phyloP scores from a whole-genome alignment of 495 filamentous ascomycete genomes.

The Aspergillus saccharolyticus region DNA sequence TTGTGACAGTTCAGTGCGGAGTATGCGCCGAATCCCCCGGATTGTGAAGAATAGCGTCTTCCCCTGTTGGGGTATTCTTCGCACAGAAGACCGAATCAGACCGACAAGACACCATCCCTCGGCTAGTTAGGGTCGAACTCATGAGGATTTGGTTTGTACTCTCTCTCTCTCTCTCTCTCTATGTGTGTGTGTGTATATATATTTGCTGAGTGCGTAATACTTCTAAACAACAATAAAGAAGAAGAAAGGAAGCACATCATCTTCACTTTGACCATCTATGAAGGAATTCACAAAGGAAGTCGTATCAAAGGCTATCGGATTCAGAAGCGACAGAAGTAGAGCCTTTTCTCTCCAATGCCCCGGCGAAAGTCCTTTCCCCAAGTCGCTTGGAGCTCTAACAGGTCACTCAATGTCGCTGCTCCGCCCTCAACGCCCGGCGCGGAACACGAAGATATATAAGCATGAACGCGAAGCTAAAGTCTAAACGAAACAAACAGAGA shows the following conservation, averaged over 20 bases:
- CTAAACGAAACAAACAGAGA: background rate
- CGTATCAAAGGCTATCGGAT: background rate
- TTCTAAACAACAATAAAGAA: background rate
- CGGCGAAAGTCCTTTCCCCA: background rate
- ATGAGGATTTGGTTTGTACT: background rate
- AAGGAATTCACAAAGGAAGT: background rate
- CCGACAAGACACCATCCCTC: background rate
- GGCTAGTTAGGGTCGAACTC: background rate
- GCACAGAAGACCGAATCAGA: slow-evolving; percentile 14
- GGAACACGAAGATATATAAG: background rate
- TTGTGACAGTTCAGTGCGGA: background rate
- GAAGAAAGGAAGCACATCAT: background rate
- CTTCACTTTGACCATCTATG: background rate
- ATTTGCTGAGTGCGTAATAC: background rate
- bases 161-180: background rate
- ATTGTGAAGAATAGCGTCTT: background rate
- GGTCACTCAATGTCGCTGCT: background rate
- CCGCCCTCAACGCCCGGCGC: background rate
- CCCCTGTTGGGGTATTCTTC: background rate
- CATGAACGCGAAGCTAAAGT: background rate
- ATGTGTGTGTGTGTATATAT: background rate
- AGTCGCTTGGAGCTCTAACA: background rate
- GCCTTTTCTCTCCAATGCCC: background rate
- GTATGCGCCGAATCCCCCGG: background rate
- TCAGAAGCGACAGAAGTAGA: background rate